These are phyloP conservation scores for Bullera alba DNA, from an alignment of 768 basidiomycete species.

Conservation along the genomic window DNA sequence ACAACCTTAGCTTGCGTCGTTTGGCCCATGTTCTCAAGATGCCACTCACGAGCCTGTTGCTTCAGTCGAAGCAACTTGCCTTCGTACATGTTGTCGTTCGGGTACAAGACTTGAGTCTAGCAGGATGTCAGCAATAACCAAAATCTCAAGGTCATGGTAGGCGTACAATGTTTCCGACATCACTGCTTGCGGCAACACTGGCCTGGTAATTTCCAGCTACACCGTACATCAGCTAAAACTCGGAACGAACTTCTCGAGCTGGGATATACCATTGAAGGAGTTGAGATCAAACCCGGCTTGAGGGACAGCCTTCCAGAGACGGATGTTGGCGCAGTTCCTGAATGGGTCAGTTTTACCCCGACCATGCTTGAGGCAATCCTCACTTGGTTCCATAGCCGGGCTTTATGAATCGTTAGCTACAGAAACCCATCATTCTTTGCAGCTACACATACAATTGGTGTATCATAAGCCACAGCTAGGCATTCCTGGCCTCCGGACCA, in stretches of 20 bases:
- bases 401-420: neutral
- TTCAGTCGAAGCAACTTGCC: constrained; percentile 62
- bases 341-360: neutral
- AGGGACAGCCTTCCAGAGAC: constrained; percentile 59
- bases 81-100: constrained; percentile 69
- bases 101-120: constrained; percentile 81
- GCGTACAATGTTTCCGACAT: constrained; percentile 70
- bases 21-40: neutral
- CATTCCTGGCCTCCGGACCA: constrained; percentile 85
- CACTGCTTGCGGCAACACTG: constrained; percentile 79
- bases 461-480: constrained; percentile 85
- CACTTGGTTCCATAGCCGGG: constrained; percentile 29
- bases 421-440: neutral
- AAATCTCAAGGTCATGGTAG: neutral
- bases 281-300: constrained; percentile 78
- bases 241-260: neutral
- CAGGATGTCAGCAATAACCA: neutral
- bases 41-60: constrained; percentile 75
- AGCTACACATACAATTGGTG: constrained; percentile 58
- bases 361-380: neutral
- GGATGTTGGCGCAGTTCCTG: constrained; percentile 76
- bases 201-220: constrained; percentile 86
- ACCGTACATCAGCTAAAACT: constrained; percentile 3
- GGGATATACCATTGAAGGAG: constrained; percentile 74
- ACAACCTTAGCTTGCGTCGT: neutral